These are phyloP conservation scores for Tuber magnatum DNA, from an alignment of 495 filamentous ascomycete species.

Conservation along the genomic window DNA sequence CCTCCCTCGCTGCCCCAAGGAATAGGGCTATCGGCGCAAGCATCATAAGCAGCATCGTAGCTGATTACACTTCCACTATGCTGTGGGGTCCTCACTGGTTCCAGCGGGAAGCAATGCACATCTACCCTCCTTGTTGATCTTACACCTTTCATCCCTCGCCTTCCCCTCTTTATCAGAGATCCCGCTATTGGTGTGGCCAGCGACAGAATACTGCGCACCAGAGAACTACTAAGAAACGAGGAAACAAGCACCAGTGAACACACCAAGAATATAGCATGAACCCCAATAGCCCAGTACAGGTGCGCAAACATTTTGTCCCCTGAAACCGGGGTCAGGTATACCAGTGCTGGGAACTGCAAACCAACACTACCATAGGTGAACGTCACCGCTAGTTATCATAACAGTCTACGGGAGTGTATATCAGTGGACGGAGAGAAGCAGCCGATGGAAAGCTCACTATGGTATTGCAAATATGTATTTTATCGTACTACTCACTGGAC, in stretches of 20 bases:
- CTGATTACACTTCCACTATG: constrained; percentile 22
- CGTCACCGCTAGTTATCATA: no score
- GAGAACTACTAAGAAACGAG: constrained; percentile 46
- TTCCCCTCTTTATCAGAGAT: constrained; percentile 37
- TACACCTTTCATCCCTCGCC: constrained; percentile 33
- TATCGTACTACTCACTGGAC: no score
- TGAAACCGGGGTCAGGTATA: no score
- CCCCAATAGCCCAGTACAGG: no score
- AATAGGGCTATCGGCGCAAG: constrained; percentile 33
- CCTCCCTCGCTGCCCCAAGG: constrained; percentile 33
- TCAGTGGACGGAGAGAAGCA: no score
- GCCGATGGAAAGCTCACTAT: no score
- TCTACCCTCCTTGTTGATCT: constrained; percentile 22
- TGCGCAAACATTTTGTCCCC: no score
- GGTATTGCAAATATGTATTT: no score
- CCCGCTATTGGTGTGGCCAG: constrained; percentile 54
- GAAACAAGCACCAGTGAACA: constrained; percentile 15
- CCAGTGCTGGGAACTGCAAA: no score
- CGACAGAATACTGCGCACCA: constrained; percentile 80
- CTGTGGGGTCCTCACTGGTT: constrained; percentile 25
- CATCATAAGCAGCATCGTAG: constrained; percentile 24
- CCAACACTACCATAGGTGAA: no score
- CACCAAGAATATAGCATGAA: constrained; percentile 59
- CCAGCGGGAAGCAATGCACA: constrained; percentile 31
- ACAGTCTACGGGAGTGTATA: no score